A percentile compares a stretch with the other conserved stretches of the same genome.
Conservation (phyloP, 495 filamentous ascomycete genomes). For the Hypoxylon lenormandii region DNA sequence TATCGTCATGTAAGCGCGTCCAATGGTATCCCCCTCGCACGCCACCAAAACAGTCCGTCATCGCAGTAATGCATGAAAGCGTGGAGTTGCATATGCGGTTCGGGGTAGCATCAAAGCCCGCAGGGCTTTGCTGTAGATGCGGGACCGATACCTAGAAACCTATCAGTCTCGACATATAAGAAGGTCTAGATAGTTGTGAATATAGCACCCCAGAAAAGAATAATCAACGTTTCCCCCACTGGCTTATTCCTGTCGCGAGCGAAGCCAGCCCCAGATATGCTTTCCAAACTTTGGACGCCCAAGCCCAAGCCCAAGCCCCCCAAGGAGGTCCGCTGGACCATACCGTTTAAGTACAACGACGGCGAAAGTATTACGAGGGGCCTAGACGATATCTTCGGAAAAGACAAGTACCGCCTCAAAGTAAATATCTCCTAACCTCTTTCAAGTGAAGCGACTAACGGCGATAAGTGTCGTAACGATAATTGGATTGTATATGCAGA, state of each 20-base stretch:
- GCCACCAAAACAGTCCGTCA: conserved; percentile 19
- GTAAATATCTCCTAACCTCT: conserved; percentile 1
- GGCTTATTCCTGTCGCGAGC: not conserved
- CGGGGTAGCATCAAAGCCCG: conserved; percentile 9
- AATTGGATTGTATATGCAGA: conserved; percentile 29
- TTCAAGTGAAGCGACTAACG: not conserved
- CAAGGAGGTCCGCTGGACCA: conserved; percentile 14
- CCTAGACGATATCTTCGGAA: conserved; percentile 12
- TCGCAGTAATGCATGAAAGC: conserved; percentile 1
- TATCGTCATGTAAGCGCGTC: conserved; percentile 3
- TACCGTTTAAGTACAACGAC: conserved; percentile 21
- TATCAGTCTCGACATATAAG: too few relatives aligned
- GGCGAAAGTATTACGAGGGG: conserved; percentile 5
- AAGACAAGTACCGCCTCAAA: conserved; percentile 8
- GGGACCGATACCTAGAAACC: too few relatives aligned
- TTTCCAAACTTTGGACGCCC: not conserved
- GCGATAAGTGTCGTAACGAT: conserved; percentile 15
- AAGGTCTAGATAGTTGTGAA: too few relatives aligned
- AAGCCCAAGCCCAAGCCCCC: conserved; percentile 1
- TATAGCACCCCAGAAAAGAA: too few relatives aligned
- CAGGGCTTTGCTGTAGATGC: too few relatives aligned
- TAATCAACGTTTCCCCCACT: conserved; percentile 1
- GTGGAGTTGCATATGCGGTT: conserved; percentile 4
- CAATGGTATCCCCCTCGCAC: conserved; percentile 14
- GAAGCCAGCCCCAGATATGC: not conserved